A percentile compares a stretch with the other conserved stretches of the same genome.
These are phyloP conservation scores for Geoglossum cookeanum DNA, from an alignment of 2,329 filamentous ascomycete species.

Conservation along the genomic window DNA sequence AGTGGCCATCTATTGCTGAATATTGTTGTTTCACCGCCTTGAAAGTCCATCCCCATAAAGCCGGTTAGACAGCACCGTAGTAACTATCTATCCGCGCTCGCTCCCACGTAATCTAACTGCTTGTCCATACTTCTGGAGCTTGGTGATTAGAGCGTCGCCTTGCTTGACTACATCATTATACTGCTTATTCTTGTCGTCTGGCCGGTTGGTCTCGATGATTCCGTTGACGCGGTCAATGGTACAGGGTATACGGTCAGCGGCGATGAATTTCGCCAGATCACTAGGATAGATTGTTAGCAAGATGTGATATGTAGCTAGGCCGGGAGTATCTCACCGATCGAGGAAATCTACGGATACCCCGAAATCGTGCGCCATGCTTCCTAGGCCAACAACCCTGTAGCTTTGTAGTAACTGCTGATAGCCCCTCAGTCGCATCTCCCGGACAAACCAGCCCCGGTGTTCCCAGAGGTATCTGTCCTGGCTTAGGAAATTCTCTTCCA, in stretches of 20 bases:
- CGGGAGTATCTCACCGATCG: conserved; percentile 48
- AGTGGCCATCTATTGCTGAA: not conserved
- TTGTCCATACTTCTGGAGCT: conserved; percentile 98
- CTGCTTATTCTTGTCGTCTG: conserved; percentile 99
- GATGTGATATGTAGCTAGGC: not conserved
- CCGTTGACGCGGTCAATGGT: conserved; percentile 95
- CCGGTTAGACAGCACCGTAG: not conserved
- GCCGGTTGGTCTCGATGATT: conserved; percentile 93
- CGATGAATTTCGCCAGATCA: conserved; percentile 93
- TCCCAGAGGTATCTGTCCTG: conserved; percentile 91
- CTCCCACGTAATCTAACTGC: conserved; percentile 85
- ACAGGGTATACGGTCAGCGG: conserved; percentile 80
- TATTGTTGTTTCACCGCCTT: not conserved
- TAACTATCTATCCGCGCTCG: conserved; percentile 53
- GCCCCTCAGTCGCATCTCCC: conserved; percentile 90
- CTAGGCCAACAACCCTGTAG: conserved; percentile 89
- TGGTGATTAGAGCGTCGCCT: conserved; percentile 93
- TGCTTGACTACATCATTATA: conserved; percentile 97
- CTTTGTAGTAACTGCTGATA: conserved; percentile 96
- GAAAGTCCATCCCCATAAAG: too few relatives aligned
- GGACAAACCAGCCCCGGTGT: conserved; percentile 92
- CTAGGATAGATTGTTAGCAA: conserved; percentile 25
- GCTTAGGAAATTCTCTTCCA: conserved; percentile 85
- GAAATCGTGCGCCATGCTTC: conserved; percentile 94
- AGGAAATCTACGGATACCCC: conserved; percentile 92